Evolutionary conservation across 768 basidiomycete genomes (phyloP), one percentile per base, ranked within the genome.

Genomic region (Mycena filopes): DNA sequence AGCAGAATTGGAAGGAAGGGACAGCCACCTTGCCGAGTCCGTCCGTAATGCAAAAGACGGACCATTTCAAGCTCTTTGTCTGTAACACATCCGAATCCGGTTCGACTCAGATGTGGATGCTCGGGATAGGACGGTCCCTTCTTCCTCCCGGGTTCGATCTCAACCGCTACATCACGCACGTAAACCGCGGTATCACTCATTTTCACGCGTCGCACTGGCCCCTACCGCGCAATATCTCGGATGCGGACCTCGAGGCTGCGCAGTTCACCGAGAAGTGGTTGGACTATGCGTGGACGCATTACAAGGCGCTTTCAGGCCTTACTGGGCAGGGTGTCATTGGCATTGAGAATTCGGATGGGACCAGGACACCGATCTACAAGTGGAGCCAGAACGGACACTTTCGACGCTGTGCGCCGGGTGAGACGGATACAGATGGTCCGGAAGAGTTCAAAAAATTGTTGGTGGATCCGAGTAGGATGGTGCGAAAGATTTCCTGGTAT

Each of bases 141-240:
- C 47, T 64, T 7, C 61, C 53, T 0, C 61, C 61, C 0, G 23
- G 11, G 16, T 55, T 63, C 25, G 29, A 55, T 38, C 46, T 63
- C 10, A 33, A 63, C 28, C 61, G 62, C 20, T 63, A 63, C 42
- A 50, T 63, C 31, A 50, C 62, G 18, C 62, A 63, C 33, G 62
- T 63, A 16, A 57, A 63, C 26, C 62, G 62, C 48, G 55, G 62
- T 1, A 45, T 63, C 28, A 63, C 62, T 1, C 62, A 63, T 13
- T 63, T 63, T 16, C 62, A 63, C 16, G 55, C 55, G 1, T 57
- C 55, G 9, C 50, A 40, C 13, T 63, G 43, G 53, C 46, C 53
- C 1, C 15, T 63, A 0, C 54, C 61, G 11, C 43, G 51, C n/a
- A 31, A 25, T 21, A 56, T 63, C 26, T 55, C 54, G 11, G 54